Evolutionary conservation across 2,329 filamentous ascomycete species (phyloP).

Genomic region (Fusarium falciforme): DNA sequence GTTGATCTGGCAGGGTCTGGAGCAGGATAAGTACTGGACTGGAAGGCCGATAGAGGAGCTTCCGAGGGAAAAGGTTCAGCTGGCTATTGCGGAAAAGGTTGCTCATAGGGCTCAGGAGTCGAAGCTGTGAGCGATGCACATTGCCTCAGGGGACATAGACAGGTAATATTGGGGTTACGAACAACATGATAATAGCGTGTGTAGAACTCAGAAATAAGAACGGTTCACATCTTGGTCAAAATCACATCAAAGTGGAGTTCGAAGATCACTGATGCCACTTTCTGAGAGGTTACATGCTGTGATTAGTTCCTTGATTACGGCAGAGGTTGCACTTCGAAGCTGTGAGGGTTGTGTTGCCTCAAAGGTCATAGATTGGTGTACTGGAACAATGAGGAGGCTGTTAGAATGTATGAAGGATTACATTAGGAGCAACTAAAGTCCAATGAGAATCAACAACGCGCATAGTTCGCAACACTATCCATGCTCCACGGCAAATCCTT

Average conservation of each 20-base stretch:
- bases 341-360: too few species aligned
- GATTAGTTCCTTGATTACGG: background rate
- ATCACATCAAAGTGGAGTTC: background rate
- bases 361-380: too few species aligned
- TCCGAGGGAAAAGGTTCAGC: conserved; percentile 39
- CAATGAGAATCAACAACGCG: background rate
- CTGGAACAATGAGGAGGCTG: too few species aligned
- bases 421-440: background rate
- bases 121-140: conserved; percentile 18
- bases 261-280: background rate
- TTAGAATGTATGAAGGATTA: background rate
- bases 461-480: background rate
- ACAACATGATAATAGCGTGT: background rate
- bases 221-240: background rate
- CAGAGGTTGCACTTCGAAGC: background rate
- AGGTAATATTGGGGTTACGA: background rate
- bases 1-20: conserved; percentile 80
- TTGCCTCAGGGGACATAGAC: background rate
- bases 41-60: conserved; percentile 68
- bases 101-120: conserved; percentile 38
- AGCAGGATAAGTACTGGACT: conserved; percentile 76
- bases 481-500: background rate
- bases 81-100: conserved; percentile 42
- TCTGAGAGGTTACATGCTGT: background rate
- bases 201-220: background rate